A percentile compares a stretch with the other conserved stretches of the same genome.
phyloP scores from a whole-genome alignment of 495 filamentous ascomycete genomes.

The Rhizodiscina lignyota region DNA sequence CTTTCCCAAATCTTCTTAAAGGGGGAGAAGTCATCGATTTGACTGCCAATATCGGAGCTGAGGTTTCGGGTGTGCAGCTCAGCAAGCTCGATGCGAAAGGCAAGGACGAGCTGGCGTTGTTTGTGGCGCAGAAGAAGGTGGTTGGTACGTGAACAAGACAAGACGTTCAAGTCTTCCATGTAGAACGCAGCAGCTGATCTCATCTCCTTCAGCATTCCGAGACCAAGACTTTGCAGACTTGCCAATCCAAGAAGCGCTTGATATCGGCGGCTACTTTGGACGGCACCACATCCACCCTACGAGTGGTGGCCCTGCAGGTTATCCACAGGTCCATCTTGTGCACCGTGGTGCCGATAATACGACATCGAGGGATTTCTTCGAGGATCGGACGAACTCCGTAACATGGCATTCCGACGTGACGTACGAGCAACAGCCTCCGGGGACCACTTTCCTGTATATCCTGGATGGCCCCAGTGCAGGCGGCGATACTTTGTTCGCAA shows the following conservation, averaged over 20 bases:
- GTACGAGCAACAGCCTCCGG: conserved; percentile 72
- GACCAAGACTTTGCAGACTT: conserved; percentile 64
- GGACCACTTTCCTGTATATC: conserved; percentile 67
- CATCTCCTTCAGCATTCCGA: conserved; percentile 39
- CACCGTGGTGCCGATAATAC: conserved; percentile 53
- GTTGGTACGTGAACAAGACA: conserved; percentile 24
- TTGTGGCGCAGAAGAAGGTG: conserved; percentile 63
- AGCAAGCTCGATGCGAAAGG: conserved; percentile 45
- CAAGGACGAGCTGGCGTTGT: conserved; percentile 67
- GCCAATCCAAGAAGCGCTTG: conserved; percentile 49
- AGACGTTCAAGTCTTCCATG: too few relatives aligned
- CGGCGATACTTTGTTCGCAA: conserved; percentile 63
- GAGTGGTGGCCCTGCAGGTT: conserved; percentile 49
- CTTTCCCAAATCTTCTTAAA: conserved; percentile 48
- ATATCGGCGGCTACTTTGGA: conserved; percentile 66
- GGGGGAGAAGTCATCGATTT: conserved; percentile 36
- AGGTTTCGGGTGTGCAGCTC: conserved; percentile 61
- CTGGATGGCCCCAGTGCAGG: conserved; percentile 59
- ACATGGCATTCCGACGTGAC: conserved; percentile 74
- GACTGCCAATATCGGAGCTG: conserved; percentile 59
- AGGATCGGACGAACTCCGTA: conserved; percentile 47
- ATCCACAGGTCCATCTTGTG: conserved; percentile 63
- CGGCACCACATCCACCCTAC: conserved; percentile 73
- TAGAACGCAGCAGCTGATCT: conserved; percentile 4
- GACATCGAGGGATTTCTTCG: conserved; percentile 38